Base-by-base conservation (phyloP, 176 grass and related monocot genomes). In the Bolboschoenus planiculmis region DNA sequence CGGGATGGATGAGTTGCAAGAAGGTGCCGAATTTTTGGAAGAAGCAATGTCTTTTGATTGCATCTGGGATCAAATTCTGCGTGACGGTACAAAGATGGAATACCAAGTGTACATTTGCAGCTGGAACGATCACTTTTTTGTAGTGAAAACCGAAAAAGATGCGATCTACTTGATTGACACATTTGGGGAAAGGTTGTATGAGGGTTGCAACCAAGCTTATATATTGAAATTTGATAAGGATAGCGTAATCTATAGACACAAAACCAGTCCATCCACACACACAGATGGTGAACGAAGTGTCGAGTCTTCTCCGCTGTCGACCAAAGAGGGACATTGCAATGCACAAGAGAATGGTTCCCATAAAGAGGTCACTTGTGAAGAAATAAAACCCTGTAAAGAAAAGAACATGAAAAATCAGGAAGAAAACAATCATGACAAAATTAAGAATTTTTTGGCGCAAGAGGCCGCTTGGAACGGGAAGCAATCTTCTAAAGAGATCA, bases 111-210 rank as follows among this genome's bases (percentile, higher is more conserved):
- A 99, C 56, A 85, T 99, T n/a, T 84, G 87, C 27, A 95, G 96
- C 82, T 99, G 96, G 96, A 99, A 99, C 48, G 96, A 99, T 44
- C 96, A 99, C 66, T 99, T 99, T 60, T 99, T 99, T 78, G 87
- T 93, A 44, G 86, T 99, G 68, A 99, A 93, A 77, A 90, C 93
- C 31, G 96, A 95, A 47, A 85, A 24, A 34, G 79, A 91, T 84
- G 91, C 83, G 0, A 93, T 93, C 34, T 99, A 91, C 78, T 85
- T 99, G 78, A 93, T 99, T 13, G 96, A 99, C 84, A 95, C 96
- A 61, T 87, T 93, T 47, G 96, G 92, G 20, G 96, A 99, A 84
- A 91, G 96, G 58, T 79, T 99, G 13, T 87, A 80, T 10, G 96
- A 99, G 85, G 96, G 96, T 6, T 99, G 96, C 84, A 91, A 55